These are phyloP conservation scores for Primulina eburnea DNA, from an alignment of 257 asterid species.

Conservation along the genomic window DNA sequence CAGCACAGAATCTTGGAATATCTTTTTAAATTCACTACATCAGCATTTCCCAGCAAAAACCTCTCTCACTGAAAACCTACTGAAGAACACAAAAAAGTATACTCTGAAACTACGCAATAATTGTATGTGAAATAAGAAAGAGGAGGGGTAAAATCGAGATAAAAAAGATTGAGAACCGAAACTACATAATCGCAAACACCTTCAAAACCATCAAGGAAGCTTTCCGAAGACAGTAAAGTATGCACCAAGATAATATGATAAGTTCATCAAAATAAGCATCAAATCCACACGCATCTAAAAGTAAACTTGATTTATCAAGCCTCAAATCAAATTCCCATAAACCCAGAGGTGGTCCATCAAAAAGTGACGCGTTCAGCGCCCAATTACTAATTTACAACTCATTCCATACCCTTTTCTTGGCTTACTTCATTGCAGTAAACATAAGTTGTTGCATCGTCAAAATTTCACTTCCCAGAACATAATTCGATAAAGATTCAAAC, in stretches of 20 bases:
- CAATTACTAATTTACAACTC: slow-evolving; percentile 11
- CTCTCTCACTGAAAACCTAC: slow-evolving; percentile 27
- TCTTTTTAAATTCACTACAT: slow-evolving; percentile 31
- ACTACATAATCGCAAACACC: background rate
- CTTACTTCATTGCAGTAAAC: slow-evolving; percentile 11
- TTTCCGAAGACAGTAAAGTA: background rate
- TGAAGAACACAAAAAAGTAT: slow-evolving; percentile 13
- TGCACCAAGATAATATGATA: background rate
- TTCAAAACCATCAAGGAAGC: background rate
- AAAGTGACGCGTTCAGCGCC: slow-evolving; percentile 10
- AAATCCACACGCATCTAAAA: background rate
- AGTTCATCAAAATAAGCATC: background rate
- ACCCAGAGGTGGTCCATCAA: background rate
- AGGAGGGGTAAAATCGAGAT: background rate
- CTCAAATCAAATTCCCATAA: slow-evolving; percentile 2
- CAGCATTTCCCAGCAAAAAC: slow-evolving; percentile 27
- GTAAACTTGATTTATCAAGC: background rate
- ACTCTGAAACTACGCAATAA: background rate
- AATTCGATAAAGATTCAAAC: background rate
- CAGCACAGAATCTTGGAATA: slow-evolving; percentile 19
- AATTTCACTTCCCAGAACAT: slow-evolving; percentile 16
- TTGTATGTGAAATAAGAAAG: too few species aligned
- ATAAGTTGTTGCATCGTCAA: slow-evolving; percentile 14
- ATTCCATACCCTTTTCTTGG: background rate
- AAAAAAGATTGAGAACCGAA: background rate